Evolutionary conservation across 2,329 filamentous ascomycete genomes (phyloP).

Genomic region (Botryotinia globosa): DNA sequence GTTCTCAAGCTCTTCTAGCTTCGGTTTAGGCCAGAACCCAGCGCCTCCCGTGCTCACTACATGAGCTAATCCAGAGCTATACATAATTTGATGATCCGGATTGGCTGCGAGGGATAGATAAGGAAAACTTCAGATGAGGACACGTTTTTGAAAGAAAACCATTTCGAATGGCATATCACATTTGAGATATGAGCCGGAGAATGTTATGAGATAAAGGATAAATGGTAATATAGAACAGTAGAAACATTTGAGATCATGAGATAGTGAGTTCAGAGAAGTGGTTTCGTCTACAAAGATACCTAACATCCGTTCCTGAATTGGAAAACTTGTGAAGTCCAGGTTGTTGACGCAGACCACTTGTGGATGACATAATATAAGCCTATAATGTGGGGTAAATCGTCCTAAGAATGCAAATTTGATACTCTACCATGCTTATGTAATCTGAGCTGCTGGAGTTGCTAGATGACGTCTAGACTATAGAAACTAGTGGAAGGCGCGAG

Average conservation of each 20-base stretch:
- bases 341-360: not conserved
- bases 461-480: not conserved
- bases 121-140: not conserved
- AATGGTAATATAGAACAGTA: not conserved
- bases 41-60: rapidly evolving
- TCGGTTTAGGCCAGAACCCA: not conserved
- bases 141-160: not conserved
- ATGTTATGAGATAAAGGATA: not conserved
- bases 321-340: not conserved
- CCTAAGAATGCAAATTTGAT: too few relatives aligned
- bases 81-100: not conserved
- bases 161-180: not conserved
- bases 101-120: not conserved
- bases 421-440: not conserved
- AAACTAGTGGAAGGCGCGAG: not conserved
- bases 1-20: not conserved
- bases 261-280: not conserved
- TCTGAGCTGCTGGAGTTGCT: not conserved
- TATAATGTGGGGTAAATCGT: not conserved
- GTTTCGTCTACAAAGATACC: not conserved
- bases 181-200: not conserved
- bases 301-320: not conserved
- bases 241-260: not conserved
- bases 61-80: not conserved
- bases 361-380: not conserved